Base-by-base conservation (phyloP, 768 basidiomycete genomes). In the Stropharia rugosoannulata region DNA sequence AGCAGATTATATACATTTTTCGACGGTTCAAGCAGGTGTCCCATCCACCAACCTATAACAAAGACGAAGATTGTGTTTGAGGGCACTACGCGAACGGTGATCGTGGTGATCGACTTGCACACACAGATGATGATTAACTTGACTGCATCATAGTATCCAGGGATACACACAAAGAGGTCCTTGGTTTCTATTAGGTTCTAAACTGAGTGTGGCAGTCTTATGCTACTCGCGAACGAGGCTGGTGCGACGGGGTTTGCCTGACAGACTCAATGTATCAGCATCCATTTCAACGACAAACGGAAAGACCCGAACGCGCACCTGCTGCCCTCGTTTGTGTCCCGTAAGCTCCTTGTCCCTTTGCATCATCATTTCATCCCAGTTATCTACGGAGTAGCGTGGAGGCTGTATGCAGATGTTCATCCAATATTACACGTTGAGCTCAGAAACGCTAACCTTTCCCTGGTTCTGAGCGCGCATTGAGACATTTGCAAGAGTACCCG, bases 281-380 rank as follows among this genome's bases (percentile, higher is more conserved):
- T 18, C 41, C 8, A 11, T 10, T 19, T 41, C 44, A 7, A 27
- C 42, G 22, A 8, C 16, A 4, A 25, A 27, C 18, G 44, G 16
- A 32, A 18, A 39, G n/a, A 11, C 27, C n/a, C 19, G 5, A 47
- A 46, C 22, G 75, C 92, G 65, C 69, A 95, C 95, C 68, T 80
- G 80, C 70, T 98, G 96, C 51, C 93, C 93, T 61, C 96, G 83
- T 64, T 74, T 64, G 67, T 90, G 89, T 11, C 96, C 96, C 2
- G 95, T 97, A 66, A 98, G 70, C 59, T 90, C 80, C 66, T 81
- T 79, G 75, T 98, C 96, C 54, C 96, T 80, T 65, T 86, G 83
- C 87, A 98, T 93, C 93, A 98, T 93, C 89, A 91, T 92, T 51
- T 90, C 82, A 59, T 98, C 96, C 94, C 93, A 98, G 18, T 80